phyloP scores from a whole-genome alignment of 108 stramenopile genomes.

The Nannochloropsis gaditana region DNA sequence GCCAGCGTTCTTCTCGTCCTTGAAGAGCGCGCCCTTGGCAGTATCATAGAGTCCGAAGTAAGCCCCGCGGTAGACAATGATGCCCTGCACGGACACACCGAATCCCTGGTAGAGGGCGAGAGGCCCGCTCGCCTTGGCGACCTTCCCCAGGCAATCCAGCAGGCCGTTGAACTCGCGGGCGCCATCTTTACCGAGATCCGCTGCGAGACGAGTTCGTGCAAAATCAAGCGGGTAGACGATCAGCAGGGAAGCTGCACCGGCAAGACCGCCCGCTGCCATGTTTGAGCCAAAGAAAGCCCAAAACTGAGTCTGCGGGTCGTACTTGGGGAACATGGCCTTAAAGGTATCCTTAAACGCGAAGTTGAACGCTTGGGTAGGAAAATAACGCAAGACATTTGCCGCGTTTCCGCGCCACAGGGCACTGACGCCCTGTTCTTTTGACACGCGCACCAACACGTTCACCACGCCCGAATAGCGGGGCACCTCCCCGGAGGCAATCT shows the following conservation, averaged over 20 bases:
- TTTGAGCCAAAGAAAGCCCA: conserved; percentile 89
- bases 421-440: conserved; percentile 68
- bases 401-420: conserved; percentile 93
- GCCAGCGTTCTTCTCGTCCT: conserved; percentile 79
- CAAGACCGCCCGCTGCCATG: conserved; percentile 93
- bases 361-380: conserved; percentile 99
- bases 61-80: conserved; percentile 95
- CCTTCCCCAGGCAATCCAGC: conserved; percentile 88
- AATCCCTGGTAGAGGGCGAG: conserved; percentile 95
- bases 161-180: conserved; percentile 88
- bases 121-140: conserved; percentile 72
- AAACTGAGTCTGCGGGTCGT: conserved; percentile 91
- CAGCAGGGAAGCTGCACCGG: conserved; percentile 88
- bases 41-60: conserved; percentile 99
- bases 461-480: conserved; percentile 89
- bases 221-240: conserved; percentile 99
- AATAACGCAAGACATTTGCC: conserved; percentile 96
- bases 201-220: conserved; percentile 96
- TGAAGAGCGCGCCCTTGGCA: conserved; percentile 88
- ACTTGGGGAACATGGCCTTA: conserved; percentile 94
- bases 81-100: conserved; percentile 88
- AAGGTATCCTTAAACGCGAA: conserved; percentile 97
- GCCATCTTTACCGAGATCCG: conserved; percentile 86
- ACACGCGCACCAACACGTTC: conserved; percentile 91
- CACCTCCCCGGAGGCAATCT: conserved; percentile 88